Percentiles rank a stretch among this genome's conserved stretches.
Evolutionary conservation across 2,329 filamentous ascomycete genomes (phyloP).

Genomic region (Teratosphaeriaceae sp.): DNA sequence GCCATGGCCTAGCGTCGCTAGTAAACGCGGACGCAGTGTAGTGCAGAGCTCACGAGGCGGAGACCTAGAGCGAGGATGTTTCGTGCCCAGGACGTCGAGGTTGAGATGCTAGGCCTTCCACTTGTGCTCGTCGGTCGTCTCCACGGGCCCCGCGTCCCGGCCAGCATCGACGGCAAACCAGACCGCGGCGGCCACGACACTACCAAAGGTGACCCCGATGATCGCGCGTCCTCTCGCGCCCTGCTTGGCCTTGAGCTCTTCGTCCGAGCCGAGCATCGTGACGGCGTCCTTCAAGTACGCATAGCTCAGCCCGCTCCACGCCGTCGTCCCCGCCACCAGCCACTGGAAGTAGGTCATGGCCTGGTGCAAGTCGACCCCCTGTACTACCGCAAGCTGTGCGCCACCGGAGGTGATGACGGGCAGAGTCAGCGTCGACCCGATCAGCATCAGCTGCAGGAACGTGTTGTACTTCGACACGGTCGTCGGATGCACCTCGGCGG

Average conservation of each 20-base stretch:
- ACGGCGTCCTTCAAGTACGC: constrained; percentile 86
- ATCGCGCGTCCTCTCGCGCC: constrained; percentile 42
- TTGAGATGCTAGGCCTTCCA: too few species aligned
- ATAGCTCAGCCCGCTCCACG: constrained; percentile 93
- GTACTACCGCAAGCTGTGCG: constrained; percentile 18
- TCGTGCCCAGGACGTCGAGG: too few species aligned
- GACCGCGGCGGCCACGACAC: constrained; percentile 36
- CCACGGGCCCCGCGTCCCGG: too few species aligned
- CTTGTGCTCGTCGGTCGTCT: too few species aligned
- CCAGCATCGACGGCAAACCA: constrained; percentile 20
- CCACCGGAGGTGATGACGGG: constrained; percentile 54
- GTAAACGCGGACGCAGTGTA: too few species aligned
- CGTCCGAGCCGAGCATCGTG: constrained; percentile 61
- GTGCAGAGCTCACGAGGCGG: too few species aligned
- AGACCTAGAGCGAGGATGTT: too few species aligned
- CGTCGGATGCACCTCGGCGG: constrained; percentile 76
- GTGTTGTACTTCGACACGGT: constrained; percentile 88
- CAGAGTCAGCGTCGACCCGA: constrained; percentile 75
- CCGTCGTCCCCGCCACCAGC: constrained; percentile 77
- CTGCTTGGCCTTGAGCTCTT: constrained; percentile 42
- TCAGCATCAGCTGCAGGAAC: constrained; percentile 77
- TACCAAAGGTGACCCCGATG: constrained; percentile 41
- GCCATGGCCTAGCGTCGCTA: too few species aligned
- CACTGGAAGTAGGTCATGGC: constrained; percentile 51
- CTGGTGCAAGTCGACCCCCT: constrained; percentile 26